phyloP scores from a whole-genome alignment of 768 basidiomycete species.

The Wakefieldia striispora region DNA sequence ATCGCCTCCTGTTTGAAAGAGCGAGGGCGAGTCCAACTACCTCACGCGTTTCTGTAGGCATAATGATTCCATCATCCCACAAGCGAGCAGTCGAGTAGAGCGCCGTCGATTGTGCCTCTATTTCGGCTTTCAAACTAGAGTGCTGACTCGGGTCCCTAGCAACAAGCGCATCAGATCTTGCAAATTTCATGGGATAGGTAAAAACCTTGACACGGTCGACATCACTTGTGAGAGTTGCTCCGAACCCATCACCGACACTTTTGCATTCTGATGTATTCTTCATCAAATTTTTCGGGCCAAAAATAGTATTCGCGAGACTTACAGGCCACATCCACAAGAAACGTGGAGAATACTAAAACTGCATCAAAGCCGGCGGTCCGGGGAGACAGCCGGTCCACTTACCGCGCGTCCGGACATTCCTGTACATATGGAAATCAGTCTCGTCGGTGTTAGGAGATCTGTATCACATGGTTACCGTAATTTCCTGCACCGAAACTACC shows the following conservation, averaged over 20 bases:
- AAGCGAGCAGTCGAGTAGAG: conserved; percentile 88
- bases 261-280: conserved; percentile 62
- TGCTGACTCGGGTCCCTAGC: conserved; percentile 79
- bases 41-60: conserved; percentile 84
- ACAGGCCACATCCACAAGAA: conserved; percentile 99
- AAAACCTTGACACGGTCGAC: conserved; percentile 81
- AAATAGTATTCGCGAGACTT: conserved; percentile 29
- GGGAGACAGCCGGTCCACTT: conserved; percentile 33
- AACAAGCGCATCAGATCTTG: background rate
- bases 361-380: conserved; percentile 3
- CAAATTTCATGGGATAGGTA: background rate
- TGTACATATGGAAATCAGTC: conserved; percentile 29
- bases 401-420: conserved; percentile 94
- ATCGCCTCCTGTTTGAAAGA: conserved; percentile 55
- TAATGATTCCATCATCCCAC: conserved; percentile 93
- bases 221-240: conserved; percentile 92
- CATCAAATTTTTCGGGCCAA: conserved; percentile 7
- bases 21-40: conserved; percentile 86
- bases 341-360: conserved; percentile 77
- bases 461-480: conserved; percentile 57
- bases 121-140: conserved; percentile 68
- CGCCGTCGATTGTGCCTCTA: conserved; percentile 86
- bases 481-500: conserved; percentile 95
- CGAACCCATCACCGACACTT: conserved; percentile 94
- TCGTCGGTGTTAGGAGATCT: conserved; percentile 4